Evolutionary conservation across 202 grass and related monocot species (phyloP).

Genomic region (Schoenoplectus tabernaemontani): DNA sequence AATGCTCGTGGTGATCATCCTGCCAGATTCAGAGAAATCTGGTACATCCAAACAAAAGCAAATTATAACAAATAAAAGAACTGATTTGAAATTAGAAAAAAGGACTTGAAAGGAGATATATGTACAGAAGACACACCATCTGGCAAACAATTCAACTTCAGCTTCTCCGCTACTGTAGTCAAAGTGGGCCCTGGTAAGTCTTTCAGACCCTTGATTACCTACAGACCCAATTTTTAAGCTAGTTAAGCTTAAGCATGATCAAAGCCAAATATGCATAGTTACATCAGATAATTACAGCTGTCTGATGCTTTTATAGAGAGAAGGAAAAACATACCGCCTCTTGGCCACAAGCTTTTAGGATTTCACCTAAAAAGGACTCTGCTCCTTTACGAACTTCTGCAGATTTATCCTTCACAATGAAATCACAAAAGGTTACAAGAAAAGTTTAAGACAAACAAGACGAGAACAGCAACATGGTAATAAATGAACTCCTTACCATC

Average conservation of each 20-base stretch:
- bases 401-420: conserved; percentile 78
- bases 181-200: conserved; percentile 84
- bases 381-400: conserved; percentile 95
- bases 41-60: conserved; percentile 8
- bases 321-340: conserved; percentile 53
- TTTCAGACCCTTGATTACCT: conserved; percentile 82
- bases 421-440: conserved; percentile 22
- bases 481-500: conserved; percentile 41
- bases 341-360: conserved; percentile 75
- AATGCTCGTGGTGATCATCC: conserved; percentile 48
- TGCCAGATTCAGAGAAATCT: conserved; percentile 72
- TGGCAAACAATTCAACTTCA: conserved; percentile 57
- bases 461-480: conserved; percentile 7
- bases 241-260: background rate
- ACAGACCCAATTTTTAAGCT: conserved; percentile 18
- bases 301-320: background rate
- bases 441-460: conserved; percentile 12
- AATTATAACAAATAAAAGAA: conserved; percentile 8
- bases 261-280: background rate
- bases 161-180: conserved; percentile 66
- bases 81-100: background rate
- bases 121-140: conserved; percentile 47
- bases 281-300: background rate
- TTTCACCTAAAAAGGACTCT: conserved; percentile 87
- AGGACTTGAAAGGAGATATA: conserved; percentile 1